Base-by-base conservation (phyloP, 1,139 yeast genomes). In the Blastobotrys illinoisensis region DNA sequence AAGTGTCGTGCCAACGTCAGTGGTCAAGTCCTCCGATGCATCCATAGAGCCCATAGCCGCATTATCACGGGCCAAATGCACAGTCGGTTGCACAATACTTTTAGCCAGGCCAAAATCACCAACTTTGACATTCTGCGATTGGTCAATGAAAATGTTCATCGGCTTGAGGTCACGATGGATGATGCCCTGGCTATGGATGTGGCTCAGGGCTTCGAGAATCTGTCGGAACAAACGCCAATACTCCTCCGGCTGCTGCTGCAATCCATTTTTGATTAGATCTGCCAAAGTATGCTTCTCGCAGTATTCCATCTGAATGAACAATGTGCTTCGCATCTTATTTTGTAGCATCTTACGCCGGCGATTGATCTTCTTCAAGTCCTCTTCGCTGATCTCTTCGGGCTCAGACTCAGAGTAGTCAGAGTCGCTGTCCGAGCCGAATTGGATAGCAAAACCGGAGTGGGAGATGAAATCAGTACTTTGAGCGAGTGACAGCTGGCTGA, bases 31-130 rank as follows among this genome's bases (percentile, higher is more conserved):
- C 44, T 85, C 95, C n/a, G 80, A 67, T 13, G 54, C 52, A n/a
- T 61, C 64, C 21, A 50, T 19, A 2, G 56, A 48, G 14, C 52
- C 50, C 18, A 20, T 14, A 1, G 56, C 55, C 6, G 64, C 46
- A 11, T 64, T 65, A 5, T 63, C 52, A n/a, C 53, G 53, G 2
- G 54, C 51, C 16, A 58, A 24, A 4, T 68, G 50, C 20, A 64
- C 80, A 78, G 72, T 93, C 58, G 81, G 84, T 64, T 63, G 66
- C 4, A 62, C 66, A 44, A 71, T 67, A 53, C 69, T 67, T 46
- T 90, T 91, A 0, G 99, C 99, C 55, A 95, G 77, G 0, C 99
- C 99, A 71, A 95, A 95, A 67, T 95, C 99, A 62, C 99, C 99
- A 36, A 95, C 88, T 68, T 95, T 95, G 54, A 93, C 83, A 67